Base-by-base conservation (phyloP, 2,329 filamentous ascomycete genomes). In the Botryotinia calthae region DNA sequence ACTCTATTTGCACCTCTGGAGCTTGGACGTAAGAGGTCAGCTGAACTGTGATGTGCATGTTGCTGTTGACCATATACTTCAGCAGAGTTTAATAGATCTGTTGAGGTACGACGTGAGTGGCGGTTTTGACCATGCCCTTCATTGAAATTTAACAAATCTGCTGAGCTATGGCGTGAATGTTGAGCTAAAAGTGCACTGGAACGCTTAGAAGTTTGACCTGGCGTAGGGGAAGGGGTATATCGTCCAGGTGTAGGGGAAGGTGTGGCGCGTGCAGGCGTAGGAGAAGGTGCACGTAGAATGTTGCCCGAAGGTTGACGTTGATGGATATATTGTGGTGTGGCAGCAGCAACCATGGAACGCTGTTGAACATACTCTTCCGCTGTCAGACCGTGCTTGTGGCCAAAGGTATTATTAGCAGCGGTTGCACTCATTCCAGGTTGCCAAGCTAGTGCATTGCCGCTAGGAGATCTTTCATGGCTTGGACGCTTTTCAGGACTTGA, bases 321-420 rank as follows among this genome's bases (percentile, higher is more conserved):
- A 79, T 93, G 91, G 1, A 85, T 83, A 80, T 88, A 87, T 58
- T 87, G 78, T 25, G 89, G 86, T 9, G 86, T 85, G 65, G 86
- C 83, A 16, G 86, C 84, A 25, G 86, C 84, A 28, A 86, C 85
- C 20, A 88, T 85, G 34, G 90, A 91, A 75, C 93, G 90, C 77
- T 95, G 91, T 78, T 94, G 89, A 9, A 97, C 93, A 82, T 91
- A 97, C 77, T 97, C 90, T 80, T 97, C 93, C 0, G 94, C 87
- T 7, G 91, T 92, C 20, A 97, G 79, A 14, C 82, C 83, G 59
- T 76, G 77, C 83, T 75, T 73, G 31, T 62, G 85, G n/a, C 86
- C 85, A 22, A 84, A 81, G 42, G 84, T 82, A 48, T 72, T 72
- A 28, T 84, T 84, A 16, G 84, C 85, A 20, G 84, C 83, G 51